Evolutionary conservation across 78 protist species (phyloP).

Genomic region (Pigoraptor vietnamica): DNA sequence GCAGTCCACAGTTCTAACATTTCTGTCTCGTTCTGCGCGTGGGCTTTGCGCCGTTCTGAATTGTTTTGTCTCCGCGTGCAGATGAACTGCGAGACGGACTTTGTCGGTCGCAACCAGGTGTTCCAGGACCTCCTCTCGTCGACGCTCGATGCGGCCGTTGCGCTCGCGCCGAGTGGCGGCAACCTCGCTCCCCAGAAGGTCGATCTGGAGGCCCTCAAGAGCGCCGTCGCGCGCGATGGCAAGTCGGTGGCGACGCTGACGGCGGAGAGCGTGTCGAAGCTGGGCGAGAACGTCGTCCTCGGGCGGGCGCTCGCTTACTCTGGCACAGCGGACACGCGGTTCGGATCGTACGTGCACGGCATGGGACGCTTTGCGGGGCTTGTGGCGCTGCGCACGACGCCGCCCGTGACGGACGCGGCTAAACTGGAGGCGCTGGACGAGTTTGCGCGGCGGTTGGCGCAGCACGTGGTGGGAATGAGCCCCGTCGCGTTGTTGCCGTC

Average conservation of each 20-base stretch:
- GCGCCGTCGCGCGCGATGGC: background rate
- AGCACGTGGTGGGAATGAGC: background rate
- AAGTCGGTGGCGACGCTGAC: background rate
- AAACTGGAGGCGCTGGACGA: background rate
- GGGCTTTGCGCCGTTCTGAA: background rate
- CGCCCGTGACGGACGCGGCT: background rate
- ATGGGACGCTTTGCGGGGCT: background rate
- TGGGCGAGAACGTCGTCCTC: background rate
- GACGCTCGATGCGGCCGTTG: background rate
- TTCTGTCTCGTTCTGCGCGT: no score
- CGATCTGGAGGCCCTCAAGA: background rate
- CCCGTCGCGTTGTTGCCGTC: background rate
- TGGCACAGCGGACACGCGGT: background rate
- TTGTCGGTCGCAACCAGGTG: background rate
- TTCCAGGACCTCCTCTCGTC: background rate
- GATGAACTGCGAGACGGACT: background rate
- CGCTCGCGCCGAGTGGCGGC: background rate
- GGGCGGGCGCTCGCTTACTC: background rate
- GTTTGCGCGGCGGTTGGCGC: background rate
- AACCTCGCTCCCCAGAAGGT: background rate
- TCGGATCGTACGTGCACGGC: background rate
- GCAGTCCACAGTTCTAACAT: no score
- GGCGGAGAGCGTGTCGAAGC: background rate
- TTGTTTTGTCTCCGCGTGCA: background rate
- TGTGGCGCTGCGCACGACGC: background rate